A percentile compares a stretch with the other conserved stretches of the same genome.
Conservation (phyloP, 1,284 basidiomycete genomes). For the Tilletia horrida region DNA sequence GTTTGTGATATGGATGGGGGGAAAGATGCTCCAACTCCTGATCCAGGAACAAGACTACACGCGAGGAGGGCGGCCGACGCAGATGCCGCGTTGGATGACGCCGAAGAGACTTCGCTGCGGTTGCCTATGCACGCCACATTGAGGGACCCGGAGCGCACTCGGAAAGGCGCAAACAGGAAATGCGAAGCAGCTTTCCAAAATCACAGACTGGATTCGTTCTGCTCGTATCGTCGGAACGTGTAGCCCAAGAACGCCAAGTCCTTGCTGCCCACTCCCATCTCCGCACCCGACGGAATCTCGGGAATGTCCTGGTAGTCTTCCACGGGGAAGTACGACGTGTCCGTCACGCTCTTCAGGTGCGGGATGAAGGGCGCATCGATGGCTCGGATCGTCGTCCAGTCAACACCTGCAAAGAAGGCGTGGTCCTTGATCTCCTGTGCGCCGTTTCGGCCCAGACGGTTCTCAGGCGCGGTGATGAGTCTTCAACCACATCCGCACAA, state of each 20-base stretch:
- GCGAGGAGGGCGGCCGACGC: no score
- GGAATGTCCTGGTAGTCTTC: conserved; percentile 84
- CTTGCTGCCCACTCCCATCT: conserved; percentile 46
- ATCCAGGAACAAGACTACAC: no score
- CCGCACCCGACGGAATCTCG: conserved; percentile 58
- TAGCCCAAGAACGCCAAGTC: conserved; percentile 53
- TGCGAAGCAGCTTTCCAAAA: neutral
- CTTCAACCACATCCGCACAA: conserved; percentile 35
- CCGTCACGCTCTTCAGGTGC: conserved; percentile 75
- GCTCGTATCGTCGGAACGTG: conserved; percentile 51
- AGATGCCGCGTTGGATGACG: no score
- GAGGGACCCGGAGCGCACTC: no score
- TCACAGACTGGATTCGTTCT: conserved; percentile 33
- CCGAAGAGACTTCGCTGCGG: no score
- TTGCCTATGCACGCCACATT: no score
- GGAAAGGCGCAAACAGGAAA: no score
- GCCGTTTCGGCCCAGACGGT: conserved; percentile 63
- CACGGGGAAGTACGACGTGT: conserved; percentile 94
- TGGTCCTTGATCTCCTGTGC: conserved; percentile 89
- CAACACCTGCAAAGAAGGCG: conserved; percentile 92
- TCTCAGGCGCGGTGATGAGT: conserved; percentile 79
- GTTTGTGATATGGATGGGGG: no score
- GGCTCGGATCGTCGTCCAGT: conserved; percentile 83
- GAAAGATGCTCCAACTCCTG: no score
- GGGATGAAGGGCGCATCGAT: conserved; percentile 96